Base-by-base conservation (phyloP, 441 rosid genomes). In the Gossypium gossypioides region DNA sequence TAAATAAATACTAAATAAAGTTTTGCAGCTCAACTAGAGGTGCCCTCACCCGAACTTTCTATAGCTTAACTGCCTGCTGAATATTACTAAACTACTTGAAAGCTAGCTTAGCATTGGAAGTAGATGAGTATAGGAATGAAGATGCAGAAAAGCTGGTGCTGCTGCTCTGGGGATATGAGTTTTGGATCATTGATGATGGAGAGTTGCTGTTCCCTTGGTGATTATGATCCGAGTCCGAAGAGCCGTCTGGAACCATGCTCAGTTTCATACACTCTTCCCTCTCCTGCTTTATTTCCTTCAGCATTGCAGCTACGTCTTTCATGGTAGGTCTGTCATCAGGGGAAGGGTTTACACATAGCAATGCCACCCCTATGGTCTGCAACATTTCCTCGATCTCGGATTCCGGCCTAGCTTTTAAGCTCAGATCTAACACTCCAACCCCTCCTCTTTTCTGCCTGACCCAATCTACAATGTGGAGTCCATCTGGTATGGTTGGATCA, bases 291-390 rank as follows among this genome's bases (percentile, higher is more conserved):
- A 90, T 84, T 77, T 88, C 91, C 76, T 83, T 82, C 16, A 88
- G 79, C 92, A 90, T 88, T 9, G 87, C 92, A 10, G 89, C 86
- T 3, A 88, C 88, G 56, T 90, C 96, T 84, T 87, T 90, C 91
- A 89, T 87, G n/a, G 87, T 89, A 0, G 93, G 91, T 27, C 93
- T 81, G 21, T 87, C 91, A 56, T 87, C 86, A 1, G 88, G 88
- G 16, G 83, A 44, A 6, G 88, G 72, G 37, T 84, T 87, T 21
- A 84, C 86, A 9, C 93, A 89, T 18, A 89, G 84, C 64, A 86
- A 74, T 1, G 89, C 88, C 2, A 87, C 85, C 3, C 91, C 91
- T 57, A 87, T 25, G 0, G 83, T 82, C 70, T 87, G 88, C 72
- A 81, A 44, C 83, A 87, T 87, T 68, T 89, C 91, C 72, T 84